Conservation (phyloP, 148 eudicot species). For the Chenopodium berlandieri region DNA sequence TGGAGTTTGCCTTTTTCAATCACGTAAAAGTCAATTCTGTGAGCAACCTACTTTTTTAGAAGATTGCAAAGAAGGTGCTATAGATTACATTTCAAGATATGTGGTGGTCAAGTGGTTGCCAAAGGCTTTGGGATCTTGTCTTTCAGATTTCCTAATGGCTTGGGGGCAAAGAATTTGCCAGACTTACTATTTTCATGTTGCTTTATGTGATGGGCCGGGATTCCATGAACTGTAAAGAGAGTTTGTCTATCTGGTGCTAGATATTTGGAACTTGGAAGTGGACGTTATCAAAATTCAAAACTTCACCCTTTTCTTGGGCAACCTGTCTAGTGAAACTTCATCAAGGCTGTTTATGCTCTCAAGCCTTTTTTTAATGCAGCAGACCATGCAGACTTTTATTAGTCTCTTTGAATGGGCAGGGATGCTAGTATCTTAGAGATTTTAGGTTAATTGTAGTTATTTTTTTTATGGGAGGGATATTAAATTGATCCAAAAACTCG, state of each 20-base stretch:
- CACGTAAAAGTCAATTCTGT: background rate
- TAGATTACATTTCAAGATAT: background rate
- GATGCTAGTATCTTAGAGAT: background rate
- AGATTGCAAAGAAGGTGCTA: background rate
- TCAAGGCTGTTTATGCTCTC: background rate
- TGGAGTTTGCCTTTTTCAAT: no score
- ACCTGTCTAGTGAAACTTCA: background rate
- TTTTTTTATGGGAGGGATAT: background rate
- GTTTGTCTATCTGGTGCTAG: background rate
- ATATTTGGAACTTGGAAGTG: background rate
- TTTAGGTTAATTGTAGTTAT: background rate
- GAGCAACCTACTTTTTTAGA: background rate
- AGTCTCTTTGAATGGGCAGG: background rate
- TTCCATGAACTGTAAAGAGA: background rate
- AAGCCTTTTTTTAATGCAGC: background rate
- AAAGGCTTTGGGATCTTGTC: background rate
- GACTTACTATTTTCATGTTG: background rate
- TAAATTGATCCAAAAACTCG: background rate
- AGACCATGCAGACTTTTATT: background rate
- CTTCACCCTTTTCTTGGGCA: background rate
- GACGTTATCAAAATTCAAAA: background rate
- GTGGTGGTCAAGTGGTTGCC: background rate
- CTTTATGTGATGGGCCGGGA: background rate
- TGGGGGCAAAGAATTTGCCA: background rate
- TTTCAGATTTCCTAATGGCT: background rate